Evolutionary conservation across 2,329 filamentous ascomycete genomes (phyloP).

Genomic region (Fusarium heterosporum): DNA sequence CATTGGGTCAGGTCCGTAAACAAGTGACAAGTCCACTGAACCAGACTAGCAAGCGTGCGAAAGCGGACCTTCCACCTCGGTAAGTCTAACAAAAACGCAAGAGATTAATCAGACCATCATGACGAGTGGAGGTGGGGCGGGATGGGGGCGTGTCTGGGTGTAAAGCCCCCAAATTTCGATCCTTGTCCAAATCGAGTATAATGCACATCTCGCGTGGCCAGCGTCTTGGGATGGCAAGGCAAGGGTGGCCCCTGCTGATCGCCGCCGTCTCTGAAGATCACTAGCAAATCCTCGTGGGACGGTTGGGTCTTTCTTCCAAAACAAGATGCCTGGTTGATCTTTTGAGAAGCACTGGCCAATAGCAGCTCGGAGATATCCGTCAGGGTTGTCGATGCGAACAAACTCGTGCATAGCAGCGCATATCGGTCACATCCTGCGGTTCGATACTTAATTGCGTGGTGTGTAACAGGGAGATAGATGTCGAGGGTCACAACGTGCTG

Average conservation of each 20-base stretch:
- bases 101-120: conserved; percentile 50
- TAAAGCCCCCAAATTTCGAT: conserved; percentile 18
- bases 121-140: conserved; percentile 36
- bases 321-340: conserved; percentile 39
- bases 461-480: background rate
- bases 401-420: conserved; percentile 19
- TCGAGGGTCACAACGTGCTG: conserved; percentile 10
- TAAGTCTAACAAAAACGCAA: conserved; percentile 36
- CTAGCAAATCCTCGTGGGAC: conserved; percentile 46
- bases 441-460: background rate
- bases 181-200: conserved; percentile 46
- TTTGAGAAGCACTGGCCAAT: conserved; percentile 30
- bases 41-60: conserved; percentile 10
- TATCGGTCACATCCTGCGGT: conserved; percentile 16
- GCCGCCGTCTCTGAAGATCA: conserved; percentile 48
- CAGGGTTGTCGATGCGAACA: conserved; percentile 38
- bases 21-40: background rate
- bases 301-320: conserved; percentile 26
- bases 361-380: conserved; percentile 35
- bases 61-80: conserved; percentile 39
- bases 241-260: conserved; percentile 47
- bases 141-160: conserved; percentile 18
- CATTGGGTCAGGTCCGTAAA: conserved; percentile 11
- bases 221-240: conserved; percentile 38
- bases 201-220: conserved; percentile 50